A percentile compares a stretch with the other conserved stretches of the same genome.
Evolutionary conservation across 768 basidiomycete species (phyloP).

Genomic region (Hemileccinum impolitum): DNA sequence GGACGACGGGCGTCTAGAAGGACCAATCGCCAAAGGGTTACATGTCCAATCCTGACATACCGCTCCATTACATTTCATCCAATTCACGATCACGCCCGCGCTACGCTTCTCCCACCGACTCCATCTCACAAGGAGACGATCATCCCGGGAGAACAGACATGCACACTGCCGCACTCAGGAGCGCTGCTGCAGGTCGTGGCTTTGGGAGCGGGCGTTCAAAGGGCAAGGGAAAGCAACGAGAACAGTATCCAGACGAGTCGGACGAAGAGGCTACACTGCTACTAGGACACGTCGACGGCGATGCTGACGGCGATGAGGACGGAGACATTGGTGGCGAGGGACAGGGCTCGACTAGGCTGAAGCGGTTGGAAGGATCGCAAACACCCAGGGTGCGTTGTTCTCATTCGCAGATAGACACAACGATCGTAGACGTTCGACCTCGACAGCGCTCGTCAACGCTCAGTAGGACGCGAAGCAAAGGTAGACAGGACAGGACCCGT

Average conservation of each 20-base stretch:
- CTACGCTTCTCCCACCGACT: constrained; percentile 41
- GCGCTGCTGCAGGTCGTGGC: constrained; percentile 30
- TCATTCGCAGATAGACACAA: background rate
- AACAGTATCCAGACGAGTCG: constrained; percentile 58
- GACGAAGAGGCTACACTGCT: constrained; percentile 57
- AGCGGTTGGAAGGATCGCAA: constrained; percentile 26
- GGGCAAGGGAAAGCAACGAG: constrained; percentile 46
- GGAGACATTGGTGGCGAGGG: constrained; percentile 34
- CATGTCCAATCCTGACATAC: constrained; percentile 57
- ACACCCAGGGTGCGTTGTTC: constrained; percentile 13
- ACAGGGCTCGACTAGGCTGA: constrained; percentile 24
- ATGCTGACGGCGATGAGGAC: constrained; percentile 37
- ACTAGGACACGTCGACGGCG: constrained; percentile 35
- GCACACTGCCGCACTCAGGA: constrained; percentile 31
- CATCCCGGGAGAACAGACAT: constrained; percentile 18
- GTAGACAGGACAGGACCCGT: constrained; percentile 65
- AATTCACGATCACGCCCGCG: constrained; percentile 35
- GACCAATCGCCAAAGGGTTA: constrained; percentile 1
- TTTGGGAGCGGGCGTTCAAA: constrained; percentile 16
- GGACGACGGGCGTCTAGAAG: too few relatives aligned
- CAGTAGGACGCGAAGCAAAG: constrained; percentile 9
- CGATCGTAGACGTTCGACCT: background rate
- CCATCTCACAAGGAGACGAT: constrained; percentile 21
- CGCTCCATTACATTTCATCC: constrained; percentile 58
- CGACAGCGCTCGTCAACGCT: constrained; percentile 23